These are phyloP conservation scores for Clarireedia homoeocarpa DNA, from an alignment of 2,329 filamentous ascomycete species.

Conservation along the genomic window DNA sequence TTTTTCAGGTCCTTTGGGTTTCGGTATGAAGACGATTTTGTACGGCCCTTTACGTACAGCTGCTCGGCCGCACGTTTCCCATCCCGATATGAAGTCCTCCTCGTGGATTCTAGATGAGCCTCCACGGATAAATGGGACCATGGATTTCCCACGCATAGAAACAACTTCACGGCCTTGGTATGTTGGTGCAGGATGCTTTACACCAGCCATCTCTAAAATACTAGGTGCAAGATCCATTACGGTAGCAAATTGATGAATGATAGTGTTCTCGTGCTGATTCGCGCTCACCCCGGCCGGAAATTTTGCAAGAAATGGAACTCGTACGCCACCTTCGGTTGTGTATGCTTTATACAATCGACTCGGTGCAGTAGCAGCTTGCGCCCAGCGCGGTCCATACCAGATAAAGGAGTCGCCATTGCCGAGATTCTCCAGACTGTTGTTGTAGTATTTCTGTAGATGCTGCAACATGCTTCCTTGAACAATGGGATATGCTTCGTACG, in stretches of 20 bases:
- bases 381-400: constrained; percentile 53
- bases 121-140: constrained; percentile 36
- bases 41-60: constrained; percentile 48
- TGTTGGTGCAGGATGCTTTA: constrained; percentile 25
- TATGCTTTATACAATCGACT: constrained; percentile 30
- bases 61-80: constrained; percentile 44
- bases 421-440: constrained; percentile 50
- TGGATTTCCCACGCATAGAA: constrained; percentile 31
- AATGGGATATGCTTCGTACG: constrained; percentile 50
- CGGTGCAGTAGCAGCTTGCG: constrained; percentile 44
- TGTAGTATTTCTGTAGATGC: constrained; percentile 42
- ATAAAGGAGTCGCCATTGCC: constrained; percentile 49
- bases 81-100: constrained; percentile 45
- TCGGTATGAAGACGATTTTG: constrained; percentile 51
- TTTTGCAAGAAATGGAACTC: constrained; percentile 31
- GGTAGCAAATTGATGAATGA: constrained; percentile 25
- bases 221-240: constrained; percentile 34
- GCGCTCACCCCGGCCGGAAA: constrained; percentile 21
- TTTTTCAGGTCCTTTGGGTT: constrained; percentile 44
- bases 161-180: constrained; percentile 28
- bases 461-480: constrained; percentile 29
- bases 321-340: constrained; percentile 34
- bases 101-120: constrained; percentile 37
- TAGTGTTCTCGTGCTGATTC: neutral
- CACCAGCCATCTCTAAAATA: constrained; percentile 30